Evolutionary conservation across 345 rosid species (phyloP).

Genomic region (Eucalyptus pauciflora): DNA sequence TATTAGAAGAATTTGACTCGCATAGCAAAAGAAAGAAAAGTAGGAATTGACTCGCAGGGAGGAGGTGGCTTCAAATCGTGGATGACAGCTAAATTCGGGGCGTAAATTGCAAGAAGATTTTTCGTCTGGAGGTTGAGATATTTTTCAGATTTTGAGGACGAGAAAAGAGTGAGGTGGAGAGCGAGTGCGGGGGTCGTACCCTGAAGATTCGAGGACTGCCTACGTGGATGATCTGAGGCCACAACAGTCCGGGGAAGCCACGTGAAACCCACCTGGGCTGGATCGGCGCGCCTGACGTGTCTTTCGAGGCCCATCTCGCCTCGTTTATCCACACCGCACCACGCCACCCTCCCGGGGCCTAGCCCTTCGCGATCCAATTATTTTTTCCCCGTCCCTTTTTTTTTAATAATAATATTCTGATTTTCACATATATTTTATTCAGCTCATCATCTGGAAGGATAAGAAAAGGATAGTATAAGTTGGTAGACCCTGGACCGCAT

Average conservation of each 20-base stretch:
- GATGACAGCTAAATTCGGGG: background rate
- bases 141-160: background rate
- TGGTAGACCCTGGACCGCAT: background rate
- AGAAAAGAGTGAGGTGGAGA: background rate
- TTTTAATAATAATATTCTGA: background rate
- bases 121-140: background rate
- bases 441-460: background rate
- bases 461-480: background rate
- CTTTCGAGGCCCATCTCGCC: background rate
- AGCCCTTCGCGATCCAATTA: background rate
- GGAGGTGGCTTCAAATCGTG: background rate
- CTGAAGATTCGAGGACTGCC: constrained; percentile 20
- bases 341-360: background rate
- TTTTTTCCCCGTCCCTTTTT: background rate
- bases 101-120: background rate
- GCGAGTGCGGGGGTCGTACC: no score
- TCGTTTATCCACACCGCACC: background rate
- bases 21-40: background rate
- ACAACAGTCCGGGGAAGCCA: constrained; percentile 4
- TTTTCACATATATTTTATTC: background rate
- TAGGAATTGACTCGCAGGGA: background rate
- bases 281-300: constrained; percentile 6
- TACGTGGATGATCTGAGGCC: constrained; percentile 44
- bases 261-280: constrained; percentile 33
- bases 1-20: background rate